These are phyloP conservation scores for Fusarium albosuccineum DNA, from an alignment of 2,329 filamentous ascomycete genomes.

Conservation along the genomic window DNA sequence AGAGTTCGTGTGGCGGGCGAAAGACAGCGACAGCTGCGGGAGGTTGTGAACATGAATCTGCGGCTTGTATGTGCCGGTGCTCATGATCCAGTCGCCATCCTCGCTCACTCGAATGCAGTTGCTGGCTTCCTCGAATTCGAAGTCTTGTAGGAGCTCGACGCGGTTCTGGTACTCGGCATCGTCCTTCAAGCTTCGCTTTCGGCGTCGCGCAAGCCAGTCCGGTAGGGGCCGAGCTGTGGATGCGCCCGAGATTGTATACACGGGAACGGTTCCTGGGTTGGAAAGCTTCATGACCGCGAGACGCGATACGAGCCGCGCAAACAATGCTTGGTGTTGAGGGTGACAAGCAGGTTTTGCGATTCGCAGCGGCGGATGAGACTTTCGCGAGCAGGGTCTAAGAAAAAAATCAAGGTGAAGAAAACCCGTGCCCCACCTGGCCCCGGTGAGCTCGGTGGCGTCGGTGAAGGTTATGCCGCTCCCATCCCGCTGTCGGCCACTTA, in stretches of 20 bases:
- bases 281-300: constrained; percentile 77
- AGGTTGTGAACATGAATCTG: constrained; percentile 94
- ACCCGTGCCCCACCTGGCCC: constrained; percentile 35
- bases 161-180: constrained; percentile 94
- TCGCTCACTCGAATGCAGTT: constrained; percentile 90
- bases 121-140: constrained; percentile 97
- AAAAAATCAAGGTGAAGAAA: constrained; percentile 51
- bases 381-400: constrained; percentile 20
- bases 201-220: constrained; percentile 92
- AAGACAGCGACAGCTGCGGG: constrained; percentile 93
- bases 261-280: constrained; percentile 84
- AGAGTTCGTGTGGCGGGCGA: constrained; percentile 88
- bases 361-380: constrained; percentile 22
- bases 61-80: constrained; percentile 80
- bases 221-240: constrained; percentile 89
- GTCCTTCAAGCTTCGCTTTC: constrained; percentile 92
- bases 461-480: constrained; percentile 31
- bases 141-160: constrained; percentile 95
- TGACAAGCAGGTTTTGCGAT: constrained; percentile 36
- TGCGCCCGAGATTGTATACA: constrained; percentile 95
- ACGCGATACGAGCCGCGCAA: constrained; percentile 20
- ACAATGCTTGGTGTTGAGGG: constrained; percentile 32
- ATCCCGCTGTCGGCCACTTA: constrained; percentile 1
- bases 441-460: constrained; percentile 41
- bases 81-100: constrained; percentile 98